Evolutionary conservation across 2,329 filamentous ascomycete species (phyloP), one percentile per base, ranked within the genome.

Genomic region (Penicillium sp.): DNA sequence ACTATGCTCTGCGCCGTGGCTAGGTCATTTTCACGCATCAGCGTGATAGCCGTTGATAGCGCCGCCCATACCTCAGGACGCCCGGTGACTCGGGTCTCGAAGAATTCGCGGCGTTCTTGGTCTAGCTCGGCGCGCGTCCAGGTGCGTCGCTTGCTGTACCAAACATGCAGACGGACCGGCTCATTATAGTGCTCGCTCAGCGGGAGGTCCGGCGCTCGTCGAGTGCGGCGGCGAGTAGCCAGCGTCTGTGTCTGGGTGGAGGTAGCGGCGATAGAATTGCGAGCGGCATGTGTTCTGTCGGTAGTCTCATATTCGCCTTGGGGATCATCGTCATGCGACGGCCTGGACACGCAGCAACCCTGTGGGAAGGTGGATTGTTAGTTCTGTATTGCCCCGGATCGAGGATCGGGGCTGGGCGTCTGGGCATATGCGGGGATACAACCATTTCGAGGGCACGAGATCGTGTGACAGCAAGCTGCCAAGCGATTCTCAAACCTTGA

Each of bases 1-100:
- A 96, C 74, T 50, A 96, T 87, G 49, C 81, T 83, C 74, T 96
- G 91, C 6, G 92, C 92, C 2, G 86, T 90, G 25, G 76, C 78
- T 8, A 89, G 66, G 16, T 82, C 79, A 0, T 79, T 76, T 10
- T 79, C 78, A 74, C 87, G 87, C 55, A 96, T 69, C 6, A 89
- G 75, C 54, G 88, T 81, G 16, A 90, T 78, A 0, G 86, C 87
- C 1, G 84, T 76, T 41, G 81, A 80, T 13, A 96, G 71, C 0
- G 89, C 86, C 61, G 83, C 83, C 92, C 92, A 97, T 24, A 94
- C 81, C 70, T 96, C 89, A 4, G 80, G 65, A 4, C 84, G 80
- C 2, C 90, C 90, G 0, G 87, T 88, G 14, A 95, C 89, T 42
- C 90, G 79, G 1, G 92, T 96, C 55, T 96, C 91, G 71, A 95